A percentile compares a stretch with the other conserved stretches of the same genome.
phyloP scores from a whole-genome alignment of 192 early-diverging fungal species.

The Backusella liffmaniae region DNA sequence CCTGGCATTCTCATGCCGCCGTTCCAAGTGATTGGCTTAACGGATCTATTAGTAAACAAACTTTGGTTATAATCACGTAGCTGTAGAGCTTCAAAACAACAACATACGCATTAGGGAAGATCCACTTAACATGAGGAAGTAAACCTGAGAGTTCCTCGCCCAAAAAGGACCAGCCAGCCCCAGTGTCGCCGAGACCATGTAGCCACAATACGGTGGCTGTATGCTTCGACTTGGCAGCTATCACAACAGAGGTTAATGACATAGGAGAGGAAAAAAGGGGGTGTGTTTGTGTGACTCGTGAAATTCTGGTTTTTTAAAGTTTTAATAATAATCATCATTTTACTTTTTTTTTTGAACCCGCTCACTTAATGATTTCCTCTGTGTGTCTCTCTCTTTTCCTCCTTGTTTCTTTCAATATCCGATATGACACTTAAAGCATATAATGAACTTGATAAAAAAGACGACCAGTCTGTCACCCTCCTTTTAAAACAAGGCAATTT shows the following conservation, averaged over 20 bases:
- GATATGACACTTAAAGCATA: not conserved
- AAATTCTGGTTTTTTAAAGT: not conserved
- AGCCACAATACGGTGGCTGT: constrained; percentile 57
- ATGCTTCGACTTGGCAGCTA: constrained; percentile 41
- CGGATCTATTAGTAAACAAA: constrained; percentile 35
- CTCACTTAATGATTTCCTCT: not conserved
- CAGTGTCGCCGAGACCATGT: constrained; percentile 63
- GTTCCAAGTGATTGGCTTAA: constrained; percentile 71
- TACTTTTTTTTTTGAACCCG: not conserved
- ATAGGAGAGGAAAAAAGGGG: not conserved
- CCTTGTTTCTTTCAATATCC: not conserved
- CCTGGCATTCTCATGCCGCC: constrained; percentile 80
- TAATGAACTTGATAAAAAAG: not conserved
- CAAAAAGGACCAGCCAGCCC: constrained; percentile 57
- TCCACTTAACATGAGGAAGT: constrained; percentile 86
- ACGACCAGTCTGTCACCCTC: not conserved
- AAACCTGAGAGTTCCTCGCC: constrained; percentile 48
- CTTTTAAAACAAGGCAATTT: not conserved
- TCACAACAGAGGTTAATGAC: constrained; percentile 40
- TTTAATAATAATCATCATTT: not conserved
- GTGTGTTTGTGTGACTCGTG: not conserved
- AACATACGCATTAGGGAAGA: constrained; percentile 83
- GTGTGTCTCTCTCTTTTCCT: not conserved
- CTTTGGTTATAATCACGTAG: not conserved
- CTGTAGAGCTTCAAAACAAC: not conserved